Evolutionary conservation across 2,329 filamentous ascomycete genomes (phyloP).

Genomic region (Leptographium lundbergii): DNA sequence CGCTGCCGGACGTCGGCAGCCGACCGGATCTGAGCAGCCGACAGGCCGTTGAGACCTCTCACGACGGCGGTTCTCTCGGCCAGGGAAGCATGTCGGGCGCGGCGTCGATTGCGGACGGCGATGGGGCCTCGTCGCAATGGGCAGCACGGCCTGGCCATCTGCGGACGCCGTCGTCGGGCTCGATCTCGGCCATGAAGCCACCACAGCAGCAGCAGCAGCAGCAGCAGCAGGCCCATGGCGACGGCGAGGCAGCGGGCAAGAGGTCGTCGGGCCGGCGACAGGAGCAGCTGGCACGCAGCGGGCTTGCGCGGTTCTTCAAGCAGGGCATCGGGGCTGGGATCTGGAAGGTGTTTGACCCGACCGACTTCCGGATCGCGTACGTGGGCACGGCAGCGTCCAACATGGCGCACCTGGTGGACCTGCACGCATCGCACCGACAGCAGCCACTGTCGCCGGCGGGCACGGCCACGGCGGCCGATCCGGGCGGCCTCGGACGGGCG

Average conservation of each 20-base stretch:
- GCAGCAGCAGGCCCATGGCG: neutral
- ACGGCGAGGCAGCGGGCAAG: neutral
- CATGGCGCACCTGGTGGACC: constrained; percentile 7
- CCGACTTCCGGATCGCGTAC: constrained; percentile 11
- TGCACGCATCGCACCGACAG: neutral
- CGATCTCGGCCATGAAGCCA: neutral
- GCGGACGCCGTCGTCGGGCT: neutral
- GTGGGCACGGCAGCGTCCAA: constrained; percentile 11
- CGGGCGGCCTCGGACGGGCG: neutral
- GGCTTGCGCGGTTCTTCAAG: constrained; percentile 10
- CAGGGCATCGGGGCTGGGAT: constrained; percentile 7
- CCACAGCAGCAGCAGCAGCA: neutral
- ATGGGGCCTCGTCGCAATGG: no score
- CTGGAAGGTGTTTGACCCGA: constrained; percentile 9
- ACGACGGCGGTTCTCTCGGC: neutral
- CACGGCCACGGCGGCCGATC: neutral
- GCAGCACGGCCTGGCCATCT: no score
- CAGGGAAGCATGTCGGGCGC: neutral
- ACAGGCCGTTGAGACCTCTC: no score
- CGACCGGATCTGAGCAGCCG: neutral
- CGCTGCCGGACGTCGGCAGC: neutral
- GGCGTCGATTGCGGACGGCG: neutral
- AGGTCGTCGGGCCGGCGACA: neutral
- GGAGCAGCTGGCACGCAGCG: constrained; percentile 6
- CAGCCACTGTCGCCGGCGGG: neutral